Base-by-base conservation (phyloP, 106 monocot genomes). In the Platanthera guangdongensis region DNA sequence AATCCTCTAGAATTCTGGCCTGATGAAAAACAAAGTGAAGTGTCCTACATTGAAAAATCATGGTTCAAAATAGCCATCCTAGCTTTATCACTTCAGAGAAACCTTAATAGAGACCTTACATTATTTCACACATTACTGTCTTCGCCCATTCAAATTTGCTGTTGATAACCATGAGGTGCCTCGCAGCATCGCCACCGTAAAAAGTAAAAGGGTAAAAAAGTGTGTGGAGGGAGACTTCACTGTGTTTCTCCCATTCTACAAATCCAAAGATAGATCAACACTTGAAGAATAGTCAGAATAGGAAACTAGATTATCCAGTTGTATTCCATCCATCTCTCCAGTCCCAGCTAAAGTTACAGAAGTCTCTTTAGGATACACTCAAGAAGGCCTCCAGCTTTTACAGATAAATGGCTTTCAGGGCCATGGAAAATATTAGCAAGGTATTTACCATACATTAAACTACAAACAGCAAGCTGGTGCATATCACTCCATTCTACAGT, bases 371-470 rank as follows among this genome's bases (percentile, higher is more conserved):
- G 68, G 68, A 74, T 50, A 57, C 63, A 51, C 22, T 74, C 13
- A 25, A 91, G 64, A 46, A 86, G 55, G 52, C 71, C 30, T 45
- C 45, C 50, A 74, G 71, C 77, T 69, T 73, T 73, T 77, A 68
- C 25, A 55, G 76, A 62, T 63, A 86, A 82, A 73, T 82, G 71
- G 79, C 76, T 72, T n/a, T 78, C n/a, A 22, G 79, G 51, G 22
- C 88, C 85, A 75, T 90, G 88, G 77, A 83, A 92, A 57, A 90
- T 84, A 77, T 50, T 81, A 62, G 85, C 90, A 16, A 95, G 81
- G 80, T 86, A 92, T 53, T 67, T 80, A 50, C 92, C 83, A 74
- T 92, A 92, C 9, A 11, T 53, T 53, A 95, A 60, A 48, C 88
- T 86, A 82, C 79, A 82, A 78, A 82, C 21, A 74, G 82, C 86